These are phyloP conservation scores for Panus rudis DNA, from an alignment of 768 basidiomycete species.

Conservation along the genomic window DNA sequence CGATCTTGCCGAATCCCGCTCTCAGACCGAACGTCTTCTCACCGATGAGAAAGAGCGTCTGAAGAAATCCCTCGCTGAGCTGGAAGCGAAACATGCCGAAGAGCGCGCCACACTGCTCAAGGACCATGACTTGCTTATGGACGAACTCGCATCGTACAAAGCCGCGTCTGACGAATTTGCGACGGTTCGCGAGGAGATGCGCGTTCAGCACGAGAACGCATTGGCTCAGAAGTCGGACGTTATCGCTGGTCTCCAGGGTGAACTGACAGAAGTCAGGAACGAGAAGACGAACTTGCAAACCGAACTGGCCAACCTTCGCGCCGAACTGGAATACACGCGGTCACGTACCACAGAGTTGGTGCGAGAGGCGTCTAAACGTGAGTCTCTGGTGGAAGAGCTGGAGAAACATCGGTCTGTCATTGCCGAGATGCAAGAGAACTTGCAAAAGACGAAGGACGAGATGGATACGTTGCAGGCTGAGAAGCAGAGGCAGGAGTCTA, in stretches of 20 bases:
- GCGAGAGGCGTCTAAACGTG: slow-evolving; percentile 67
- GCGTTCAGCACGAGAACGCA: slow-evolving; percentile 30
- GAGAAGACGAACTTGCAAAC: slow-evolving; percentile 37
- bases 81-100: slow-evolving; percentile 40
- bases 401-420: slow-evolving; percentile 72
- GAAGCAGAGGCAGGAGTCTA: slow-evolving; percentile 56
- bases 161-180: slow-evolving; percentile 36
- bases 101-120: slow-evolving; percentile 35
- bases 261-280: slow-evolving; percentile 34
- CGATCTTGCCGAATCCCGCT: slow-evolving; percentile 25
- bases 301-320: slow-evolving; percentile 41
- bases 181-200: slow-evolving; percentile 26
- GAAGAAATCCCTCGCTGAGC: slow-evolving; percentile 33
- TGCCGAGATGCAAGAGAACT: slow-evolving; percentile 69
- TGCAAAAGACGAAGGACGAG: slow-evolving; percentile 77
- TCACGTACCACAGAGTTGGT: slow-evolving; percentile 55
- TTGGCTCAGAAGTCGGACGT: slow-evolving; percentile 42
- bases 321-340: slow-evolving; percentile 52
- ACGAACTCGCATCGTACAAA: slow-evolving; percentile 54
- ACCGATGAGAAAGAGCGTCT: slow-evolving; percentile 35
- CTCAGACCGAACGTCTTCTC: slow-evolving; percentile 36
- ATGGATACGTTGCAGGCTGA: slow-evolving; percentile 72
- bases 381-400: slow-evolving; percentile 67
- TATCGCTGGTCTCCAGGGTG: slow-evolving; percentile 43
- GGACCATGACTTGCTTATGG: slow-evolving; percentile 28